phyloP scores from a whole-genome alignment of 441 rosid genomes.

The California macrophylla region DNA sequence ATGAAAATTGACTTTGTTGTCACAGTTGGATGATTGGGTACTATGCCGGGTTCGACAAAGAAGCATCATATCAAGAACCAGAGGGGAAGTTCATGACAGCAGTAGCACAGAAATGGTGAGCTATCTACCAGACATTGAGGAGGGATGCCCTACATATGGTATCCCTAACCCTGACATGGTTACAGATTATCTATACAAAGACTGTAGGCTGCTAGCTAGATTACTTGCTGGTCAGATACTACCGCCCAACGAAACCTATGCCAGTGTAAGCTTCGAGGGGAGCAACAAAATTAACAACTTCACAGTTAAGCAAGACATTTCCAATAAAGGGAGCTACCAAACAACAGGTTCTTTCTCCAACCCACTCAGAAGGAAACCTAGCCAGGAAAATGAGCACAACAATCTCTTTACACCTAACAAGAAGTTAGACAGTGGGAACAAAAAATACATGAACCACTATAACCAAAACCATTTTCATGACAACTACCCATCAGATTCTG shows the following conservation, averaged over 20 bases:
- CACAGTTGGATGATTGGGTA: constrained; percentile 51
- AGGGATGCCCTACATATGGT: constrained; percentile 12
- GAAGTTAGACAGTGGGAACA: neutral
- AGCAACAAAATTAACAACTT: constrained; percentile 15
- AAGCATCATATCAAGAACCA: constrained; percentile 15
- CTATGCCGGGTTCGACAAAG: constrained; percentile 39
- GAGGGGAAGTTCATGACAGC: constrained; percentile 21
- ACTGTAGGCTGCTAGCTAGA: constrained; percentile 31
- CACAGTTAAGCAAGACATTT: neutral
- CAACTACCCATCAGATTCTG: neutral
- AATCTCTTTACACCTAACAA: neutral
- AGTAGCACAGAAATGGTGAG: constrained; percentile 9
- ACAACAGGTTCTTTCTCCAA: neutral
- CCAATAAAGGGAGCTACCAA: constrained; percentile 7
- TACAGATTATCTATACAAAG: constrained; percentile 31
- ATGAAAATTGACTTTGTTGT: neutral
- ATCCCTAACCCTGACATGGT: constrained; percentile 17
- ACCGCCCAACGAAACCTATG: constrained; percentile 19
- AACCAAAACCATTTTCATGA: neutral
- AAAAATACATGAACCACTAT: neutral
- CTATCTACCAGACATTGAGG: constrained; percentile 14
- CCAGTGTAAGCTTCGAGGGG: constrained; percentile 22
- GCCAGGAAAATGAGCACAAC: neutral
- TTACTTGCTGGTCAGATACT: constrained; percentile 27
- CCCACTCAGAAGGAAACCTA: neutral